phyloP scores from a whole-genome alignment of 495 filamentous ascomycete genomes.

The Chaetomium cochliodes region DNA sequence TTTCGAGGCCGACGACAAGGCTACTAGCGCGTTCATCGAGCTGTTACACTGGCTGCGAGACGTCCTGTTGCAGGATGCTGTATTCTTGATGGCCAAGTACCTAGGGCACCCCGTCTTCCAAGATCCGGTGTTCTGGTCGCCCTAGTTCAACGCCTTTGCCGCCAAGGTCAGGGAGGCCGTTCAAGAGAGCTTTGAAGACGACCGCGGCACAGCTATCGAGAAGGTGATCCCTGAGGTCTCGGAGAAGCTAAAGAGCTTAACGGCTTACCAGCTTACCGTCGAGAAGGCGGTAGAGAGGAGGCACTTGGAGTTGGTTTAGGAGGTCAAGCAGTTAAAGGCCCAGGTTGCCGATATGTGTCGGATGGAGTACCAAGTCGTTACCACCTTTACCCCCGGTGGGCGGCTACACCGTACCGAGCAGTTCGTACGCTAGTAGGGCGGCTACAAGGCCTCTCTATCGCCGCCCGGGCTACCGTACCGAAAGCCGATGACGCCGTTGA shows the following conservation, averaged over 20 bases:
- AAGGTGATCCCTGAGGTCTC: slow-evolving; percentile 11
- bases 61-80: no score
- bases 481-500: background rate
- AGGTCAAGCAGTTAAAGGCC: slow-evolving; percentile 6
- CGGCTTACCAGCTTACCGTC: slow-evolving; percentile 6
- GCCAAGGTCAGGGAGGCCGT: no score
- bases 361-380: slow-evolving; percentile 6
- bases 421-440: background rate
- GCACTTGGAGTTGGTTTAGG: background rate
- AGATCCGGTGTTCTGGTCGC: background rate
- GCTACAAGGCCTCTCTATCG: background rate
- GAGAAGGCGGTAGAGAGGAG: slow-evolving; percentile 3
- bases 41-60: background rate
- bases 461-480: background rate
- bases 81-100: background rate
- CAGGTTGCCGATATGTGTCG: background rate
- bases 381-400: background rate
- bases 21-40: background rate
- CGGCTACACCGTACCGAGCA: no score
- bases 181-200: slow-evolving; percentile 3
- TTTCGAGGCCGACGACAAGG: background rate
- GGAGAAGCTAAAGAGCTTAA: slow-evolving; percentile 9
- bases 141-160: slow-evolving; percentile 1
- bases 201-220: slow-evolving; percentile 3
- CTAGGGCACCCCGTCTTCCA: background rate